Evolutionary conservation across 2,329 filamentous ascomycete species (phyloP).

Genomic region (Paecilomyces variotii): DNA sequence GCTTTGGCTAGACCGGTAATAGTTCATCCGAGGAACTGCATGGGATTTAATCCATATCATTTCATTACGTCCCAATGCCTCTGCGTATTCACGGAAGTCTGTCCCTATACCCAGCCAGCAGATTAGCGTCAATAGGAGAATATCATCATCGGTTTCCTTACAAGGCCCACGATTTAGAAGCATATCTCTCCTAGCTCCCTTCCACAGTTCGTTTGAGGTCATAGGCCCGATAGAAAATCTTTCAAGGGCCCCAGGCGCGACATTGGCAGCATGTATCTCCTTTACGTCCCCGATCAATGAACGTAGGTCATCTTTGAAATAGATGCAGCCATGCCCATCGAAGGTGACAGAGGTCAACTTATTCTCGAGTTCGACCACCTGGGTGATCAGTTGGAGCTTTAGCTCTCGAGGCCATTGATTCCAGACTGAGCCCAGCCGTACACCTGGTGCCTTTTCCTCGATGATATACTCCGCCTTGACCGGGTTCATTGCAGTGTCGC

Average conservation of each 20-base stretch:
- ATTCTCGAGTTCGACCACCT: neutral
- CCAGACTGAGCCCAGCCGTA: neutral
- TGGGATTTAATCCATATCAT: neutral
- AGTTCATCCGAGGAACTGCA: neutral
- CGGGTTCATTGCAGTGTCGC: neutral
- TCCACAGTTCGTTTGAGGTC: neutral
- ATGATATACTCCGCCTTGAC: neutral
- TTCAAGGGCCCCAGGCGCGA: neutral
- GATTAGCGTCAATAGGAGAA: conserved; percentile 16
- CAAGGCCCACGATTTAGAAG: neutral
- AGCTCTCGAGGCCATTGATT: neutral
- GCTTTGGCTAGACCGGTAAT: conserved; percentile 4
- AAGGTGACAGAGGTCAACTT: neutral
- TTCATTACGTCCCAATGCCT: neutral
- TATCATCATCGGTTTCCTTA: conserved; percentile 11
- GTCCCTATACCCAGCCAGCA: neutral
- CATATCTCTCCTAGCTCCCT: neutral
- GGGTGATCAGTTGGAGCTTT: neutral
- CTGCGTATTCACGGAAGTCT: neutral
- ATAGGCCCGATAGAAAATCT: neutral
- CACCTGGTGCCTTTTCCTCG: neutral
- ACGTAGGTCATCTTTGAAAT: neutral
- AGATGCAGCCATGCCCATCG: neutral
- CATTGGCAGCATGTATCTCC: neutral
- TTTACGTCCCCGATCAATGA: neutral